These are phyloP conservation scores for Periconia sp. DNA, from an alignment of 2,329 filamentous ascomycete species.

Conservation along the genomic window DNA sequence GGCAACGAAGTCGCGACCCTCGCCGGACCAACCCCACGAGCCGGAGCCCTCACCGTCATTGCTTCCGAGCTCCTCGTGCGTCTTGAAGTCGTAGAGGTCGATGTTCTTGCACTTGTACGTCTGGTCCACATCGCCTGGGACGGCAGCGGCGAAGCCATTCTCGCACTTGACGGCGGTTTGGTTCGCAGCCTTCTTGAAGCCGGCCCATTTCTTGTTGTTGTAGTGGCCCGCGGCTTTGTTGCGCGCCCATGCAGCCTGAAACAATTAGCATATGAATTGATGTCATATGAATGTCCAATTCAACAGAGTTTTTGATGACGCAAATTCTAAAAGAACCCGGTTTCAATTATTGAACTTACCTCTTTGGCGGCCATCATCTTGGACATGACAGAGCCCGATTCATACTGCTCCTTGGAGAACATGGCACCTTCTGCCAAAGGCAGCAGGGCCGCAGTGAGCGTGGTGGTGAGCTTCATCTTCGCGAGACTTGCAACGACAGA, in stretches of 20 bases:
- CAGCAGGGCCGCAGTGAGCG: conserved; percentile 28
- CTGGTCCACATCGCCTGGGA: conserved; percentile 41
- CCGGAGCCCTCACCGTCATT: conserved; percentile 44
- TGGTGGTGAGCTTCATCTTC: conserved; percentile 37
- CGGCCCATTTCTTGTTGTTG: conserved; percentile 34
- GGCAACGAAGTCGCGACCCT: conserved; percentile 57
- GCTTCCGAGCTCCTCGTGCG: conserved; percentile 57
- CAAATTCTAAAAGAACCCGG: background rate
- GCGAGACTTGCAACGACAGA: background rate
- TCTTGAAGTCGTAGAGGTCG: conserved; percentile 60
- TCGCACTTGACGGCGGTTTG: conserved; percentile 36
- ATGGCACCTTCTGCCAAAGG: conserved; percentile 32
- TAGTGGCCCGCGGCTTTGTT: conserved; percentile 33
- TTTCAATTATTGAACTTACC: conserved; percentile 12
- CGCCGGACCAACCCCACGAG: conserved; percentile 57
- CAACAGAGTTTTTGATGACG: too few relatives aligned
- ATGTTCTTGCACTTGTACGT: conserved; percentile 49
- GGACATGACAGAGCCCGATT: conserved; percentile 36
- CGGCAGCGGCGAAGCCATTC: conserved; percentile 39
- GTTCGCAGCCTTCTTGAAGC: conserved; percentile 30
- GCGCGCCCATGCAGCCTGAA: conserved; percentile 33
- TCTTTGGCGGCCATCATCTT: conserved; percentile 39
- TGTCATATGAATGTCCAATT: background rate
- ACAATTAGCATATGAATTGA: conserved; percentile 11
- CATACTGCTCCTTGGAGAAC: conserved; percentile 33